phyloP scores from a whole-genome alignment of 345 rosid genomes.

The Hibiscus syriacus region DNA sequence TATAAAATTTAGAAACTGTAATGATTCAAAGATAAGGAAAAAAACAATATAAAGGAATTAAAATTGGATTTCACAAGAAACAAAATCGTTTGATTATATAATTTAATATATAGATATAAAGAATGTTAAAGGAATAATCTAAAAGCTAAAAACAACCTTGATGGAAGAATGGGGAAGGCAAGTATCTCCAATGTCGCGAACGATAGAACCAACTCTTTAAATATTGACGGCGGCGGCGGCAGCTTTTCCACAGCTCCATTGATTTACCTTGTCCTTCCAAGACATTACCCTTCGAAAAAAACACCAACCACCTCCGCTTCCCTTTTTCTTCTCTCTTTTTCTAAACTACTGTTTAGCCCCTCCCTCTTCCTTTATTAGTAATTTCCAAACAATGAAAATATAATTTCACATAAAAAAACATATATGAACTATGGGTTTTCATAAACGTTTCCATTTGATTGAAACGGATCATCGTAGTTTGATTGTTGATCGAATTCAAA shows the following conservation, averaged over 20 bases:
- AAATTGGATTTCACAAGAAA: background rate
- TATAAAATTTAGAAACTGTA: background rate
- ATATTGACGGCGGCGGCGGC: constrained; percentile 38
- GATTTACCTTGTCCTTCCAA: constrained; percentile 46
- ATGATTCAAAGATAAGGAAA: background rate
- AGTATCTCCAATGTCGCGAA: constrained; percentile 79
- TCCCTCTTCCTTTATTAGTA: constrained; percentile 17
- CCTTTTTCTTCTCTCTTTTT: constrained; percentile 7
- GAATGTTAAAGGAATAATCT: constrained; percentile 17
- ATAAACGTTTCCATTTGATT: background rate
- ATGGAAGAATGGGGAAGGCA: constrained; percentile 64
- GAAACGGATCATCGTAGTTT: background rate
- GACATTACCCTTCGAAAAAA: constrained; percentile 41
- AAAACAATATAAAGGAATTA: background rate
- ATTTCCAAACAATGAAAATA: constrained; percentile 11
- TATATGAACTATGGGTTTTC: background rate
- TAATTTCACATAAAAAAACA: constrained; percentile 7
- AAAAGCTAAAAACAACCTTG: constrained; percentile 63
- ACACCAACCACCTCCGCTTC: constrained; percentile 10
- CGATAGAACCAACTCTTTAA: constrained; percentile 63
- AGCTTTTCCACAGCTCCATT: constrained; percentile 67
- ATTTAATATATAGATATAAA: background rate
- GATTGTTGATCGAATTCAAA: background rate
- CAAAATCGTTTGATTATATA: background rate
- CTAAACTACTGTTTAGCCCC: constrained; percentile 20